Percentiles rank a stretch among this genome's conserved stretches.
Evolutionary conservation across 768 basidiomycete species (phyloP).

Genomic region (Agaricus sinodeliciosus): DNA sequence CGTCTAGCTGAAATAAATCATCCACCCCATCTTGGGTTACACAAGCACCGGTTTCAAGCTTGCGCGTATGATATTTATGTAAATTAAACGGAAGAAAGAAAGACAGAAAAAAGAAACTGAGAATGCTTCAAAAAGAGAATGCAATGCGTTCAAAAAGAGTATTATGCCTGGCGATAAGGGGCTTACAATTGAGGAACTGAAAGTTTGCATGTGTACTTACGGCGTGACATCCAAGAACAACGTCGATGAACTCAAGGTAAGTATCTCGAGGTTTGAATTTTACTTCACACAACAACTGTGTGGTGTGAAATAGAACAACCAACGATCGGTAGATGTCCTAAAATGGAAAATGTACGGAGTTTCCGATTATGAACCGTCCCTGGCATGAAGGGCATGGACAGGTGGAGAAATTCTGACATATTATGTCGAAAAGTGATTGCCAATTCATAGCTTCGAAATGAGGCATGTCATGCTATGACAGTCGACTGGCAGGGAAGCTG

Average conservation of each 20-base stretch:
- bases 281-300: background rate
- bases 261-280: background rate
- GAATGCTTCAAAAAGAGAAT: too few species aligned
- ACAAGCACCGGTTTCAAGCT: background rate
- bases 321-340: constrained; percentile 1
- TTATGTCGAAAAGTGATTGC: constrained; percentile 6
- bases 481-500: background rate
- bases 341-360: constrained; percentile 7
- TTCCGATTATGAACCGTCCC: background rate
- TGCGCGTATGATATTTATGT: background rate
- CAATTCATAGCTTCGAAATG: background rate
- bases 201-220: too few species aligned
- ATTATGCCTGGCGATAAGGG: too few species aligned
- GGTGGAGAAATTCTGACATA: background rate
- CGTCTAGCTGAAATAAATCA: background rate
- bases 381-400: background rate
- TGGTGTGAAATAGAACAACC: background rate
- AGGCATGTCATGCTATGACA: background rate
- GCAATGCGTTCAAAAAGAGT: too few species aligned
- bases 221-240: too few species aligned
- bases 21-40: background rate
- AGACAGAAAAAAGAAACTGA: too few species aligned
- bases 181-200: too few species aligned
- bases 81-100: background rate
- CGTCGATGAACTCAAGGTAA: too few species aligned